Evolutionary conservation across 352 stramenopile species (phyloP).

Genomic region (Globisporangium lucens): DNA sequence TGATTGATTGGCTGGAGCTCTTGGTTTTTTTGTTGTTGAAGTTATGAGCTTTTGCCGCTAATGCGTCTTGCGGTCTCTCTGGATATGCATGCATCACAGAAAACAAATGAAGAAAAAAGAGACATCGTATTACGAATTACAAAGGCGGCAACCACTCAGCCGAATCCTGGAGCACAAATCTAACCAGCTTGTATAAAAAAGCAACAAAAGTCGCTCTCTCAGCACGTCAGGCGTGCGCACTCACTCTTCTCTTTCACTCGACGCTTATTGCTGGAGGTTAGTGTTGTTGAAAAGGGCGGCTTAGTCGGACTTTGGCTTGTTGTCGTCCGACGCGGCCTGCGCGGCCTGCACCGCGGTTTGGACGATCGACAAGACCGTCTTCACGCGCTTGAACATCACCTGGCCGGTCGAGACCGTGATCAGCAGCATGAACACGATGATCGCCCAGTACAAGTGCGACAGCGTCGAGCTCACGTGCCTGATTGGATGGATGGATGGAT

Average conservation of each 20-base stretch:
- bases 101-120: neutral
- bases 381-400: conserved; percentile 84
- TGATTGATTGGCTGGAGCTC: too few relatives aligned
- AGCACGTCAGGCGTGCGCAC: neutral
- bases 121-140: neutral
- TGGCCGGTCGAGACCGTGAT: conserved; percentile 81
- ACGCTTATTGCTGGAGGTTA: neutral
- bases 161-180: neutral
- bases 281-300: neutral
- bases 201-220: too few relatives aligned
- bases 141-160: neutral
- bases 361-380: conserved; percentile 68
- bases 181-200: neutral
- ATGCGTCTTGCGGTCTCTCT: too few relatives aligned
- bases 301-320: conserved; percentile 74
- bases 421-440: conserved; percentile 86
- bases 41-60: too few relatives aligned
- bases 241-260: neutral
- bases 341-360: conserved; percentile 60
- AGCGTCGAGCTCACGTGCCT: conserved; percentile 85
- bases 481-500: neutral
- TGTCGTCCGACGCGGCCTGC: conserved; percentile 38
- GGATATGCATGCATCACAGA: too few relatives aligned
- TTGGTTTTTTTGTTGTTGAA: too few relatives aligned
- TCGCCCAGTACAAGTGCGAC: conserved; percentile 83